Evolutionary conservation across 2,329 filamentous ascomycete genomes (phyloP).

Genomic region (Venturia oleaginea): DNA sequence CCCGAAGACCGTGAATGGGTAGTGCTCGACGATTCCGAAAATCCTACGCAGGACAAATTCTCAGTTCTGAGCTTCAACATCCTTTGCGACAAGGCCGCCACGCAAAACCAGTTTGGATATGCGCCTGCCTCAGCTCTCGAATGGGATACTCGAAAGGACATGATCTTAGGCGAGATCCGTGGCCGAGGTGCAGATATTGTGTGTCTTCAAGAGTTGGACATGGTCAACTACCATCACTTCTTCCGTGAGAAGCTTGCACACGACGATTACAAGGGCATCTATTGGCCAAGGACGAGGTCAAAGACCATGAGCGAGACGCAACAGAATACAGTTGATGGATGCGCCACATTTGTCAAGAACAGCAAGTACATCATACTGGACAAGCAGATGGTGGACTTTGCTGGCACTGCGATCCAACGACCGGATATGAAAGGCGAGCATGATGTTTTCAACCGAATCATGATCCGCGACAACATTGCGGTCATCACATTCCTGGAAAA

Average conservation of each 20-base stretch:
- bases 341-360: slow-evolving; percentile 92
- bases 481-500: slow-evolving; percentile 91
- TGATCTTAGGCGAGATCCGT: slow-evolving; percentile 75
- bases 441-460: slow-evolving; percentile 96
- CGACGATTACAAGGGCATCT: slow-evolving; percentile 86
- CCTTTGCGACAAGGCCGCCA: slow-evolving; percentile 88
- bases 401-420: slow-evolving; percentile 82
- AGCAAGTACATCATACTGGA: slow-evolving; percentile 82
- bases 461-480: slow-evolving; percentile 96
- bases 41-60: slow-evolving; percentile 53
- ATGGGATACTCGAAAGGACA: slow-evolving; percentile 79
- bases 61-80: slow-evolving; percentile 93
- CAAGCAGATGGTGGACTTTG: slow-evolving; percentile 89
- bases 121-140: slow-evolving; percentile 70
- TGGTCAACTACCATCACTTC: slow-evolving; percentile 83
- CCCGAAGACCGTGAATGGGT: slow-evolving; percentile 71
- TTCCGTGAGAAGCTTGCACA: slow-evolving; percentile 81
- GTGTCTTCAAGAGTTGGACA: slow-evolving; percentile 88
- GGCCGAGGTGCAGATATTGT: slow-evolving; percentile 78
- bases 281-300: slow-evolving; percentile 82
- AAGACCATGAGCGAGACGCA: slow-evolving; percentile 89
- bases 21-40: slow-evolving; percentile 53
- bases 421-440: slow-evolving; percentile 96
- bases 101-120: slow-evolving; percentile 77
- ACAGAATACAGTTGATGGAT: slow-evolving; percentile 84